A percentile compares a stretch with the other conserved stretches of the same genome.
phyloP scores from a whole-genome alignment of 164 flowering plant genomes.

The Santalum album region DNA sequence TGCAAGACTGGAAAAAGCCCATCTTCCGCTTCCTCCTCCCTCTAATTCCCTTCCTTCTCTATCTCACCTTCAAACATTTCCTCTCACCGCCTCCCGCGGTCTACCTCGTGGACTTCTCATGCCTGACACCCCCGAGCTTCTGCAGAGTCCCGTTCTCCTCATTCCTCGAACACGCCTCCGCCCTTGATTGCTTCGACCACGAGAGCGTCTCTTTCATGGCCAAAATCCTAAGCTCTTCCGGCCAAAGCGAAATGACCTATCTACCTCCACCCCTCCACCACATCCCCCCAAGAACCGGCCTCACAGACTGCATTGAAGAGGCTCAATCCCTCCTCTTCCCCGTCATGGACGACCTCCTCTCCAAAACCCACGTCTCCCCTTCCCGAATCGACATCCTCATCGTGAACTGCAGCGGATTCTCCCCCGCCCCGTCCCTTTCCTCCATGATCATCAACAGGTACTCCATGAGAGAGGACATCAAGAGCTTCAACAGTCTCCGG shows the following conservation, averaged over 20 bases:
- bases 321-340: conserved; percentile 51
- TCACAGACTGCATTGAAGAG: conserved; percentile 41
- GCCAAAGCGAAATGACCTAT: conserved; percentile 47
- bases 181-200: conserved; percentile 22
- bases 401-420: conserved; percentile 62
- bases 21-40: conserved; percentile 18
- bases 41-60: conserved; percentile 8
- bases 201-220: conserved; percentile 55
- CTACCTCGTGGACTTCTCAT: conserved; percentile 63
- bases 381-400: conserved; percentile 47
- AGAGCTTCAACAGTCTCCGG: conserved; percentile 60
- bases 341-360: conserved; percentile 48
- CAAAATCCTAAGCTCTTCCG: conserved; percentile 41
- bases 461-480: conserved; percentile 43
- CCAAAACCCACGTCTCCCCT: conserved; percentile 41
- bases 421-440: conserved; percentile 59
- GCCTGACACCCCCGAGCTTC: conserved; percentile 41
- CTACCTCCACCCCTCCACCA: conserved; percentile 58
- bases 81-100: conserved; percentile 19
- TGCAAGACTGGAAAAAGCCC: conserved; percentile 16
- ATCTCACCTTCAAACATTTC: conserved; percentile 13
- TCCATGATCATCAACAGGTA: conserved; percentile 50
- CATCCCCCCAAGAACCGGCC: conserved; percentile 50
- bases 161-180: conserved; percentile 40
- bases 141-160: conserved; percentile 45